These are phyloP conservation scores for Tinospora cordifolia DNA, from an alignment of 164 flowering plant genomes.

Conservation along the genomic window DNA sequence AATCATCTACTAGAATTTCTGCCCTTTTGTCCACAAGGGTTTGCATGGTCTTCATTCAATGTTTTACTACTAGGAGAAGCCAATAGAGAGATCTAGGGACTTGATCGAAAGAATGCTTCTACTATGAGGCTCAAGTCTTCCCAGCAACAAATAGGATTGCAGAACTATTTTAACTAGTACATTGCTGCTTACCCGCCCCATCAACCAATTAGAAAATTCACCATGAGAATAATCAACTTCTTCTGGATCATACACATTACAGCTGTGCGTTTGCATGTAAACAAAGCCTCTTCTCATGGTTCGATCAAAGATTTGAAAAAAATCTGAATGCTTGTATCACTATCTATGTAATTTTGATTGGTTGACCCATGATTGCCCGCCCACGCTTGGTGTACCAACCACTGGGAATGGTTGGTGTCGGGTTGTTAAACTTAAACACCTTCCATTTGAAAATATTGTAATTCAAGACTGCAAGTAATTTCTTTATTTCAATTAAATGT, in stretches of 20 bases:
- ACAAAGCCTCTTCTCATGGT: too few relatives aligned
- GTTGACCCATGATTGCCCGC: not conserved
- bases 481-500: not conserved
- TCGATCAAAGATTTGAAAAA: not conserved
- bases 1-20: too few relatives aligned
- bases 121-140: not conserved
- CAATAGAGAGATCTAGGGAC: not conserved
- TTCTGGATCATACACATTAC: too few relatives aligned
- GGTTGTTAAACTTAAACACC: not conserved
- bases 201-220: not conserved
- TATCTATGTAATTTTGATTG: not conserved
- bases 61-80: too few relatives aligned
- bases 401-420: not conserved
- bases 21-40: too few relatives aligned
- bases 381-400: not conserved
- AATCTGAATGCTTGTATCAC: not conserved
- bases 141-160: not conserved
- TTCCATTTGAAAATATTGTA: not conserved
- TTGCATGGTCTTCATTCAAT: too few relatives aligned
- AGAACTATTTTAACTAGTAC: not conserved
- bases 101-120: not conserved
- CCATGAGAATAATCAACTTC: not conserved
- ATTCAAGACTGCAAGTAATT: not conserved
- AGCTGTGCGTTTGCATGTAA: too few relatives aligned
- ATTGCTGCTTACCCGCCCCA: not conserved